phyloP scores from a whole-genome alignment of 345 rosid genomes.

The Clausena lansium region DNA sequence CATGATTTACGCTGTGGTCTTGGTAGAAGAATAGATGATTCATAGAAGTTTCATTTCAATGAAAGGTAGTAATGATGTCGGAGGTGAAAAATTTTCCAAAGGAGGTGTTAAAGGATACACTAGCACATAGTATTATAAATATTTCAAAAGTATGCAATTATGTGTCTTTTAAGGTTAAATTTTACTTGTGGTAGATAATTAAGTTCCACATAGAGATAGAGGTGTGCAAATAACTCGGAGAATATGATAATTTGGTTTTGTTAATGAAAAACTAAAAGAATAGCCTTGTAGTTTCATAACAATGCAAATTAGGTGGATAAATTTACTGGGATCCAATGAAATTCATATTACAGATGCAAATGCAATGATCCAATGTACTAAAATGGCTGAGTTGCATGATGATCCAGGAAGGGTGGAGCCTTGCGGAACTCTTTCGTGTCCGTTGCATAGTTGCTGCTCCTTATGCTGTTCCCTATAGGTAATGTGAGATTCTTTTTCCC shows the following conservation, averaged over 20 bases:
- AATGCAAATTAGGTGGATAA: not conserved
- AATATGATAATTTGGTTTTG: not conserved
- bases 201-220: not conserved
- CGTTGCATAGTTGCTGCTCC: constrained; percentile 84
- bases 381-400: constrained; percentile 12
- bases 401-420: constrained; percentile 91
- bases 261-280: not conserved
- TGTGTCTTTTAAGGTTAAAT: too few relatives aligned
- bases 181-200: not conserved
- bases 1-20: not conserved
- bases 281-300: not conserved
- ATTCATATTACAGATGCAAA: too few relatives aligned
- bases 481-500: constrained; percentile 9
- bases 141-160: not conserved
- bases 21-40: not conserved
- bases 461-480: constrained; percentile 95
- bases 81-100: not conserved
- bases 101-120: not conserved
- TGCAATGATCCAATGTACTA: not conserved
- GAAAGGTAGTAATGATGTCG: not conserved
- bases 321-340: not conserved
- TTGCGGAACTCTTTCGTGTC: constrained; percentile 73
- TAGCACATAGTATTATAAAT: not conserved
- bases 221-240: not conserved
- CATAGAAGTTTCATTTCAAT: not conserved